Evolutionary conservation across 306 rosid species (phyloP).

Genomic region (cucumber (Cucumis sativus)): Cucumber_9930_V3 NC_026660.2:20815001-20815500

Average conservation of each 20-base stretch:
- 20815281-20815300: constrained; percentile 98
- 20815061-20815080: neutral
- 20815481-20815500: constrained; percentile 99
- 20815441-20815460: constrained; percentile 91
- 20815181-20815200: neutral
- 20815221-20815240: neutral
- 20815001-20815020: neutral
- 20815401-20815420: constrained; percentile 3
- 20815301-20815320: constrained; percentile 99
- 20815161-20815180: neutral
- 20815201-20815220: neutral
- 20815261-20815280: constrained; percentile 87
- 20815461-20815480: constrained; percentile 99
- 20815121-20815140: constrained; percentile 5
- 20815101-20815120: neutral
- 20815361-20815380: constrained; percentile 1
- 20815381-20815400: constrained; percentile 8
- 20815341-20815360: constrained; percentile 89
- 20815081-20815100: neutral
- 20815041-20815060: neutral
- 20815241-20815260: neutral
- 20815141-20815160: neutral
- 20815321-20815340: constrained; percentile 96
- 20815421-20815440: constrained; percentile 43
- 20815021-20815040: neutral